A percentile compares a stretch with the other conserved stretches of the same genome.
phyloP scores from a whole-genome alignment of 805 yeast species.

The Saitoella complicata region DNA sequence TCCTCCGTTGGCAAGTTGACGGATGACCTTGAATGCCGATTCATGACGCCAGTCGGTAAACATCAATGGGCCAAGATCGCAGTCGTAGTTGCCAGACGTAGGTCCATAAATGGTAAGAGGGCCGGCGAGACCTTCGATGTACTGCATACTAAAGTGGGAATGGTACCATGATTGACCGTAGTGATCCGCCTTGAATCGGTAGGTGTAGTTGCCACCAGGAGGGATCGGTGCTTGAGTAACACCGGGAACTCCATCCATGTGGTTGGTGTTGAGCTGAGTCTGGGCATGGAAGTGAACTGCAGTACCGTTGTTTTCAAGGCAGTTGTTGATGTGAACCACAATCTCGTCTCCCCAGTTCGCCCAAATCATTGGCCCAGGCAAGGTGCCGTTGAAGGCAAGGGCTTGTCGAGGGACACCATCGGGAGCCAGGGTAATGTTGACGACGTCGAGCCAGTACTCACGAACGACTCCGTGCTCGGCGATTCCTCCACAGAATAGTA shows the following conservation, averaged over 20 bases:
- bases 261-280: constrained; percentile 59
- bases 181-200: constrained; percentile 32
- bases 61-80: constrained; percentile 14
- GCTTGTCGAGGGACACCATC: constrained; percentile 25
- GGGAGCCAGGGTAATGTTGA: constrained; percentile 7
- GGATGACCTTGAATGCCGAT: constrained; percentile 38
- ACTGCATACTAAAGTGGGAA: constrained; percentile 41
- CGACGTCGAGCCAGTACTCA: too few relatives aligned
- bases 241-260: constrained; percentile 83
- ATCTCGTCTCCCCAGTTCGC: constrained; percentile 24
- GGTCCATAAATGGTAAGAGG: constrained; percentile 25
- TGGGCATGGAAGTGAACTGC: constrained; percentile 79
- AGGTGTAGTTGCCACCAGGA: constrained; percentile 52
- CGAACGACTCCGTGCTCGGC: too few relatives aligned
- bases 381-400: constrained; percentile 27
- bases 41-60: constrained; percentile 16
- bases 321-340: constrained; percentile 25
- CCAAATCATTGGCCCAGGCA: constrained; percentile 34
- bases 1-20: constrained; percentile 51
- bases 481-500: too few relatives aligned
- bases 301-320: constrained; percentile 11
- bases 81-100: constrained; percentile 17
- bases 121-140: constrained; percentile 51
- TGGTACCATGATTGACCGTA: constrained; percentile 42
- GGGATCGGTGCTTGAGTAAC: constrained; percentile 81